phyloP scores from a whole-genome alignment of 371 early-diverging fungal genomes.

The Parasitella parasitica region DNA sequence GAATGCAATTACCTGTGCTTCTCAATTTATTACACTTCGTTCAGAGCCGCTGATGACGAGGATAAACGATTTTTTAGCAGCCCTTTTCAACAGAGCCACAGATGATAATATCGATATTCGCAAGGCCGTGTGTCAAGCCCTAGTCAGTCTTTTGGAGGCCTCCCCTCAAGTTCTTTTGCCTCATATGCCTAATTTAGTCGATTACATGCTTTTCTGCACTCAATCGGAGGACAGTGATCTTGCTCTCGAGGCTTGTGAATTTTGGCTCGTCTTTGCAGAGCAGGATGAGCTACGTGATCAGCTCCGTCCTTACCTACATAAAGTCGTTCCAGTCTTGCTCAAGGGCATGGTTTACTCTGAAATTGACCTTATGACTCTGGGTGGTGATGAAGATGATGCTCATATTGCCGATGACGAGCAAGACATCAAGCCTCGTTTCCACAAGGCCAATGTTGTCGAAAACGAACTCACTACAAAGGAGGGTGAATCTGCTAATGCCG shows the following conservation, averaged over 20 bases:
- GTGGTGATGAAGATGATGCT: slow-evolving; percentile 82
- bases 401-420: slow-evolving; percentile 83
- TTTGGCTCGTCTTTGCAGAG: slow-evolving; percentile 96
- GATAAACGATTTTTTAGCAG: slow-evolving; percentile 73
- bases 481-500: slow-evolving; percentile 27
- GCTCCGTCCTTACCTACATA: slow-evolving; percentile 75
- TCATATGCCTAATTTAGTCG: slow-evolving; percentile 80
- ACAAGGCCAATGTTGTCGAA: slow-evolving; percentile 79
- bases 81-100: slow-evolving; percentile 78
- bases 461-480: slow-evolving; percentile 56
- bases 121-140: slow-evolving; percentile 89
- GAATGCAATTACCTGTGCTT: slow-evolving; percentile 74
- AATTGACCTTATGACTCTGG: slow-evolving; percentile 77
- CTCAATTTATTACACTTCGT: slow-evolving; percentile 77
- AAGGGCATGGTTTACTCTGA: slow-evolving; percentile 95
- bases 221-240: slow-evolving; percentile 78
- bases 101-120: slow-evolving; percentile 82
- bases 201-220: slow-evolving; percentile 93
- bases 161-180: slow-evolving; percentile 80
- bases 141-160: slow-evolving; percentile 85
- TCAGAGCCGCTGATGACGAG: slow-evolving; percentile 71
- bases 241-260: slow-evolving; percentile 96
- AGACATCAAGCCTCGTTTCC: slow-evolving; percentile 93
- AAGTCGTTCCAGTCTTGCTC: slow-evolving; percentile 88
- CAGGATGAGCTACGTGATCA: slow-evolving; percentile 78